Conservation (phyloP, 2,329 filamentous ascomycete species). For the Ophiostoma novo-ulmi region DNA sequence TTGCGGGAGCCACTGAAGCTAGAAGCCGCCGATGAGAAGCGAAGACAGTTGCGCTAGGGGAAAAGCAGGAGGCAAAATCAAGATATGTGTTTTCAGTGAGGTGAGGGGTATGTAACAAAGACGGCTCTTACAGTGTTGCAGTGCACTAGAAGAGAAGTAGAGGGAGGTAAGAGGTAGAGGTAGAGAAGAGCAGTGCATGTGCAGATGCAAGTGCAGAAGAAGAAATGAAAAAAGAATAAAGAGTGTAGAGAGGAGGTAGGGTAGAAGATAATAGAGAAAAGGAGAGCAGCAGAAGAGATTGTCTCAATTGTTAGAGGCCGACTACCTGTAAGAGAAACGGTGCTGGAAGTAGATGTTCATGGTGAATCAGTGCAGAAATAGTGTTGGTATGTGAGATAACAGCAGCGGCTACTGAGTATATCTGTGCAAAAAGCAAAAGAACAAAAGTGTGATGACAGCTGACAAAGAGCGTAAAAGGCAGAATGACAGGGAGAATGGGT, state of each 20-base stretch:
- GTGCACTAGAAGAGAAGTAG: neutral
- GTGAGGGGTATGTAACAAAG: slow-evolving; percentile 20
- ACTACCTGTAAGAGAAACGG: slow-evolving; percentile 16
- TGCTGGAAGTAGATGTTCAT: neutral
- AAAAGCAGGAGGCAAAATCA: slow-evolving; percentile 20
- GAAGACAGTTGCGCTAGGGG: slow-evolving; percentile 8
- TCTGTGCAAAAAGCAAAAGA: neutral
- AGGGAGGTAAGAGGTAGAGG: neutral
- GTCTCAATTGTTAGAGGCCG: slow-evolving; percentile 24
- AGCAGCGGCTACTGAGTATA: neutral
- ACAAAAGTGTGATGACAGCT: neutral
- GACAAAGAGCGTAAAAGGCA: neutral
- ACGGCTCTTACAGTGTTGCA: neutral
- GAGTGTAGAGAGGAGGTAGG: neutral
- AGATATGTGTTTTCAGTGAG: slow-evolving; percentile 14
- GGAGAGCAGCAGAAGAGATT: neutral
- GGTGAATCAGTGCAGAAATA: neutral
- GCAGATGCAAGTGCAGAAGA: slow-evolving; percentile 3
- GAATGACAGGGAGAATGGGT: neutral
- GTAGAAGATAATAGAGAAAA: neutral
- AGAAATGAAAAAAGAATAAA: neutral
- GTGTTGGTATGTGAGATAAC: neutral
- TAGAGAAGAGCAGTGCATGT: slow-evolving; percentile 11
- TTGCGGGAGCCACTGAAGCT: slow-evolving; percentile 16
- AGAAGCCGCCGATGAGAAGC: slow-evolving; percentile 14